These are phyloP conservation scores for Cucumis cinereus DNA, from an alignment of 306 rosid species.

Conservation along the genomic window DNA sequence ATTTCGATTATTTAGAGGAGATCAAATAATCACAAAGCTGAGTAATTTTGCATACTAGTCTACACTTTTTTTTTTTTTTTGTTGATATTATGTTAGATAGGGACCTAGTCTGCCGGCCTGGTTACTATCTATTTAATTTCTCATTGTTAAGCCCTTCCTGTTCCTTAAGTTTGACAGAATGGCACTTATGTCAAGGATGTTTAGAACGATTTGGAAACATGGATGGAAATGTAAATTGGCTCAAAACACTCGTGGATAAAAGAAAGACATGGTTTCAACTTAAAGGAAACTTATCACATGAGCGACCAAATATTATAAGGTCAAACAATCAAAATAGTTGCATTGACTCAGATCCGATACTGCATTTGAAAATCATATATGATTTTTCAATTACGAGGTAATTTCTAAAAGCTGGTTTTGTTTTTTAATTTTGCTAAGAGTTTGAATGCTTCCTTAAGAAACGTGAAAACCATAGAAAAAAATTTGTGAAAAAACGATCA, in stretches of 20 bases:
- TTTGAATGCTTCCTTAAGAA: not conserved
- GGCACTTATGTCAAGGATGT: not conserved
- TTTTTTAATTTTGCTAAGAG: too few species aligned
- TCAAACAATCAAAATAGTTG: not conserved
- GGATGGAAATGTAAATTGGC: too few species aligned
- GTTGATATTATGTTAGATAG: not conserved
- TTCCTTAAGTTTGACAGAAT: not conserved
- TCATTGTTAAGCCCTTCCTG: not conserved
- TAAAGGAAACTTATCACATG: too few species aligned
- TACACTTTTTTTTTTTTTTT: too few species aligned
- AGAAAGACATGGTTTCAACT: not conserved
- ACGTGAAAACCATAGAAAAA: too few species aligned
- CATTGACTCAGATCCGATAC: not conserved
- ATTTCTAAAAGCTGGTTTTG: too few species aligned
- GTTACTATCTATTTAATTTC: not conserved
- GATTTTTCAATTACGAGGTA: too few species aligned
- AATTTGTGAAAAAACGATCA: not conserved
- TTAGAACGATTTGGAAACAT: not conserved
- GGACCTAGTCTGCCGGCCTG: not conserved
- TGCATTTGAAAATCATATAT: too few species aligned
- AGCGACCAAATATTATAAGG: not conserved
- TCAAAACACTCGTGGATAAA: too few species aligned
- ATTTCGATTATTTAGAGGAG: too few species aligned
- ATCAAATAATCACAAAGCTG: too few species aligned
- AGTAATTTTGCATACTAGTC: too few species aligned